These are phyloP conservation scores for Silene uniflora DNA, from an alignment of 148 eudicot species.

Conservation along the genomic window DNA sequence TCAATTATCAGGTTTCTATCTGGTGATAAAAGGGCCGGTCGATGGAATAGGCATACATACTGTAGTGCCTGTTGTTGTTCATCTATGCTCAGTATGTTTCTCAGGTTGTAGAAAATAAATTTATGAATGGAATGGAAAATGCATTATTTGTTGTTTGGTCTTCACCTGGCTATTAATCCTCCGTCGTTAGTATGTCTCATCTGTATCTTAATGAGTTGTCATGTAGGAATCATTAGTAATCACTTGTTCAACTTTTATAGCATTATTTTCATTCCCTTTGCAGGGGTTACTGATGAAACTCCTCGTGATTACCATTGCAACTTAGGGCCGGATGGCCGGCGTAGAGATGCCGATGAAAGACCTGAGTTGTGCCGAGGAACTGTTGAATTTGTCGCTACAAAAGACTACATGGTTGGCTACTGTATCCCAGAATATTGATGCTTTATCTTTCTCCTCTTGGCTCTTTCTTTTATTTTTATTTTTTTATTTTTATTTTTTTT, in stretches of 20 bases:
- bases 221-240: not conserved
- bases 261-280: constrained; percentile 22
- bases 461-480: not conserved
- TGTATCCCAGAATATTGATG: not conserved
- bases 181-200: not conserved
- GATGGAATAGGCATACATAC: not conserved
- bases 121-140: not conserved
- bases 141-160: not conserved
- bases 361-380: constrained; percentile 96
- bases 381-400: constrained; percentile 92
- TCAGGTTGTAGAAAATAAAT: not conserved
- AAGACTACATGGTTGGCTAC: constrained; percentile 69
- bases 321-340: constrained; percentile 93
- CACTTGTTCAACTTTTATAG: not conserved
- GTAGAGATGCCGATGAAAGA: constrained; percentile 98
- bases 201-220: not conserved
- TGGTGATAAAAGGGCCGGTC: not conserved
- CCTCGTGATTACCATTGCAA: constrained; percentile 96
- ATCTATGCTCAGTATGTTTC: constrained; percentile 2
- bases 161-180: not conserved
- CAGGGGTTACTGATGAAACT: constrained; percentile 91
- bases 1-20: not conserved
- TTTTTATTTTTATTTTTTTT: no score
- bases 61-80: not conserved
- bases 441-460: not conserved